Evolutionary conservation across 805 yeast genomes (phyloP).

Genomic region (Candida jianshihensis): DNA sequence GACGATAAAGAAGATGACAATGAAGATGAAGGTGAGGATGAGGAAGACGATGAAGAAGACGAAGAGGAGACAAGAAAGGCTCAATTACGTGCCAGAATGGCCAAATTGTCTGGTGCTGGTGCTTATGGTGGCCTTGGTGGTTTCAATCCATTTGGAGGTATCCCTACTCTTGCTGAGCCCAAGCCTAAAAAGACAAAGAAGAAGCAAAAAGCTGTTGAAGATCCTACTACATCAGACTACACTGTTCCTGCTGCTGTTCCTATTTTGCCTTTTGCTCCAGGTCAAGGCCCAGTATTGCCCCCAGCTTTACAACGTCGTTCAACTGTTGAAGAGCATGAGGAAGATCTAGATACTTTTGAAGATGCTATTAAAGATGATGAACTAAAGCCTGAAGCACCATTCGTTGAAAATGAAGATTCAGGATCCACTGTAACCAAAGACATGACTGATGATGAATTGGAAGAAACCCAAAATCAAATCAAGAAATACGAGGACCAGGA

Average conservation of each 20-base stretch:
- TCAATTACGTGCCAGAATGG: conserved; percentile 87
- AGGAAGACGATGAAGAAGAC: conserved; percentile 55
- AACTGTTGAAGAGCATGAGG: conserved; percentile 6
- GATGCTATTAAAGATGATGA: conserved; percentile 2
- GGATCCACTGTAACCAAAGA: conserved; percentile 1
- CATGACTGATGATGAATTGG: conserved; percentile 4
- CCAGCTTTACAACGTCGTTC: conserved; percentile 10
- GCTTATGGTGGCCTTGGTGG: conserved; percentile 36
- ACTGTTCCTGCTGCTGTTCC: conserved; percentile 44
- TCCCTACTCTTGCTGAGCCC: conserved; percentile 28
- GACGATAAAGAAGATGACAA: conserved; percentile 27
- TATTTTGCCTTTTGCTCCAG: conserved; percentile 42
- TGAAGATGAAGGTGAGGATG: conserved; percentile 43
- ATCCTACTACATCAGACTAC: too few species aligned
- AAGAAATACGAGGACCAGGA: background rate
- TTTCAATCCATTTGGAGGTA: conserved; percentile 35
- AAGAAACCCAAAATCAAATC: conserved; percentile 11
- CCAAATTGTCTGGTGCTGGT: conserved; percentile 82
- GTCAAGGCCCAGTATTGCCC: conserved; percentile 21
- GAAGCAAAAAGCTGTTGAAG: conserved; percentile 4
- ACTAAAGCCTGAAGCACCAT: background rate
- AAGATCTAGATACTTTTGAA: conserved; percentile 1
- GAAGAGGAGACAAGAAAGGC: conserved; percentile 71
- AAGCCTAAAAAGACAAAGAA: conserved; percentile 20
- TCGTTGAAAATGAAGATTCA: conserved; percentile 1